These are phyloP conservation scores for Vachellia collinsii DNA, from an alignment of 306 rosid genomes.

Conservation along the genomic window DNA sequence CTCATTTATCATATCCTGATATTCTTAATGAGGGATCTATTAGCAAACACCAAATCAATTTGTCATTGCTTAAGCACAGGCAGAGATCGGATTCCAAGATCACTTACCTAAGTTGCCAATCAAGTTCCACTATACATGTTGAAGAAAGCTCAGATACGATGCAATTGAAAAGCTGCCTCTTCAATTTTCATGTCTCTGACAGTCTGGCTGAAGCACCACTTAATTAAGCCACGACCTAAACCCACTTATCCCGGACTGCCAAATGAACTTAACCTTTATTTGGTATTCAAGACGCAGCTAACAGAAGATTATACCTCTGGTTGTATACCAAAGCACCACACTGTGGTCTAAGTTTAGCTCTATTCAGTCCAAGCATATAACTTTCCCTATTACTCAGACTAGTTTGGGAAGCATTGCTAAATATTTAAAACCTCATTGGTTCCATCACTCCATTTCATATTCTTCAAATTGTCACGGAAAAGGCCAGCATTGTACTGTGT, in stretches of 20 bases:
- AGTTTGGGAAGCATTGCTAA: slow-evolving; percentile 27
- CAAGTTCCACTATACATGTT: background rate
- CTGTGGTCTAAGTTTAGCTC: background rate
- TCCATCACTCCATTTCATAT: background rate
- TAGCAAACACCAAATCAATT: background rate
- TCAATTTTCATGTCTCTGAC: background rate
- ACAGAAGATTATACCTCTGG: background rate
- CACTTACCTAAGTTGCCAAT: background rate
- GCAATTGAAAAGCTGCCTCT: background rate
- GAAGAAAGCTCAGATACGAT: background rate
- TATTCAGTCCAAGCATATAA: background rate
- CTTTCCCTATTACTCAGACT: background rate
- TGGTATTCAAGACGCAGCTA: background rate
- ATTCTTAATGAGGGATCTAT: background rate
- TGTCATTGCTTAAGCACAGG: background rate
- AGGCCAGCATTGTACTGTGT: background rate
- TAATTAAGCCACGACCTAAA: background rate
- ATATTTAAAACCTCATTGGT: background rate
- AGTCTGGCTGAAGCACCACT: background rate
- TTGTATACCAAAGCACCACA: background rate
- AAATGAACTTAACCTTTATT: background rate
- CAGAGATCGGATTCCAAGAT: background rate
- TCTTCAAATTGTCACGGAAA: background rate
- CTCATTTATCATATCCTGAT: background rate
- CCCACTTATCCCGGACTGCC: background rate